Conservation (phyloP, 169 alveolate species). For the Cryptosporidium viatorum region DNA sequence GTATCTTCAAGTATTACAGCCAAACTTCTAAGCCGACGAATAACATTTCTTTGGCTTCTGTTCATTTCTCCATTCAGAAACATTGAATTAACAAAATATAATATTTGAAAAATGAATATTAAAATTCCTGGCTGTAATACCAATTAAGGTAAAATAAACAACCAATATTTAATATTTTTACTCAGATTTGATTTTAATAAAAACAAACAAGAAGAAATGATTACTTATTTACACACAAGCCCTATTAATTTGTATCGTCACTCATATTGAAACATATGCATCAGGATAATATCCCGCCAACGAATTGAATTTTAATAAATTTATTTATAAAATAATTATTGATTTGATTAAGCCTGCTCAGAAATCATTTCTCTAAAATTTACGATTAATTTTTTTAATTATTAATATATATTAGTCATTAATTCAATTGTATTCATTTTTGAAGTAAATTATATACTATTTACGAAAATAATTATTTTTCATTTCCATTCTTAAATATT, state of each 20-base stretch:
- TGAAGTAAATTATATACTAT: too few relatives aligned
- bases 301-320: neutral
- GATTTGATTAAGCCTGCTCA: too few relatives aligned
- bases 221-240: conserved; percentile 14
- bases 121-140: neutral
- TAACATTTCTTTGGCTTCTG: conserved; percentile 34
- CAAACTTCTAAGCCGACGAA: conserved; percentile 71
- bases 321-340: neutral
- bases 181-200: neutral
- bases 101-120: neutral
- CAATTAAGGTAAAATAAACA: neutral
- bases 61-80: conserved; percentile 49
- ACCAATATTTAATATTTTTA: neutral
- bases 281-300: conserved; percentile 35
- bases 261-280: conserved; percentile 27
- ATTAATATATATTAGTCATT: too few relatives aligned
- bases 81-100: neutral
- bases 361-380: neutral
- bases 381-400: neutral
- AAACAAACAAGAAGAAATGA: neutral
- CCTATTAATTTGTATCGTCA: conserved; percentile 10
- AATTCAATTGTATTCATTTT: too few relatives aligned
- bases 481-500: too few relatives aligned
- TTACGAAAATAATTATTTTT: too few relatives aligned
- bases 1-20: conserved; percentile 76